A percentile compares a stretch with the other conserved stretches of the same genome.
These are phyloP conservation scores for Raphanus sativus DNA, from an alignment of 345 rosid species.

Conservation along the genomic window DNA sequence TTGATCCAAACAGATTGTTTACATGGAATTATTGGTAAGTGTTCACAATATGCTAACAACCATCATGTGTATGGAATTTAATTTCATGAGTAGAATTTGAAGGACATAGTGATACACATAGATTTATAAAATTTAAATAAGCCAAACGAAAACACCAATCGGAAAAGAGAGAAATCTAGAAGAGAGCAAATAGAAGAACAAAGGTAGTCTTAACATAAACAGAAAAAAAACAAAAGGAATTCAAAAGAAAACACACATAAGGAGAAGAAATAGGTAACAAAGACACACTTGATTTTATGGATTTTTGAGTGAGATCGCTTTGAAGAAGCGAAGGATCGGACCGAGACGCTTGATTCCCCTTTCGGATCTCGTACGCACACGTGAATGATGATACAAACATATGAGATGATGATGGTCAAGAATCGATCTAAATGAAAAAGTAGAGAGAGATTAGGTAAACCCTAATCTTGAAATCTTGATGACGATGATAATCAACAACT, in stretches of 20 bases:
- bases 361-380: slow-evolving; percentile 39
- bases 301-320: slow-evolving; percentile 22
- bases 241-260: slow-evolving; percentile 11
- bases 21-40: neutral
- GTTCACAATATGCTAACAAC: neutral
- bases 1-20: neutral
- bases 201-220: neutral
- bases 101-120: slow-evolving; percentile 28
- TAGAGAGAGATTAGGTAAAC: slow-evolving; percentile 35
- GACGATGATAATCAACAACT: slow-evolving; percentile 15
- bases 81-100: slow-evolving; percentile 3
- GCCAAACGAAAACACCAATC: slow-evolving; percentile 18
- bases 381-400: slow-evolving; percentile 23
- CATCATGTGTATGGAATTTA: slow-evolving; percentile 12
- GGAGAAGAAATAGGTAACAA: neutral
- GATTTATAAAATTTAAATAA: slow-evolving; percentile 17
- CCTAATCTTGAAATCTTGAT: slow-evolving; percentile 24
- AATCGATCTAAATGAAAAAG: slow-evolving; percentile 33
- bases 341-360: slow-evolving; percentile 48
- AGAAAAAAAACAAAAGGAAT: neutral
- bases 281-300: slow-evolving; percentile 20
- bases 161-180: slow-evolving; percentile 12
- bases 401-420: slow-evolving; percentile 24
- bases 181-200: neutral
- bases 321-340: slow-evolving; percentile 37